A percentile compares a stretch with the other conserved stretches of the same genome.
phyloP scores from a whole-genome alignment of 345 rosid genomes.

The Aquilaria yunnanensis region DNA sequence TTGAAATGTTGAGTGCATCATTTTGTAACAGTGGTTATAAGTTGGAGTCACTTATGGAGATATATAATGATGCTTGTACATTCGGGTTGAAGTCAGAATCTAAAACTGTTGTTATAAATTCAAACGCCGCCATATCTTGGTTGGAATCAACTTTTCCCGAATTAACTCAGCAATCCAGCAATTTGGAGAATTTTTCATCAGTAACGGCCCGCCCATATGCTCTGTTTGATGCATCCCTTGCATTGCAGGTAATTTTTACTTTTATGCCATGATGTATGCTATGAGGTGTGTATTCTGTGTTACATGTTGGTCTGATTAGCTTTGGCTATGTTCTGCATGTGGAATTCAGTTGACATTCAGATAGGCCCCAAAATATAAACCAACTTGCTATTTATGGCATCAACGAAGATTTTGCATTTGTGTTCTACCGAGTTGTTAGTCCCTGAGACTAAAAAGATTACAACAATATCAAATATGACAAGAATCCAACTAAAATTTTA shows the following conservation, averaged over 20 bases:
- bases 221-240: slow-evolving; percentile 75
- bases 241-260: slow-evolving; percentile 64
- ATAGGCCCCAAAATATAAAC: too few species aligned
- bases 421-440: too few species aligned
- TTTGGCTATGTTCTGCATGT: neutral
- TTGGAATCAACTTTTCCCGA: slow-evolving; percentile 91
- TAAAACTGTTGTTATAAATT: slow-evolving; percentile 57
- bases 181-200: slow-evolving; percentile 34
- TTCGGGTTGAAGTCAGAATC: slow-evolving; percentile 66
- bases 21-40: slow-evolving; percentile 56
- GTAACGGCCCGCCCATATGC: slow-evolving; percentile 72
- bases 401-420: too few species aligned
- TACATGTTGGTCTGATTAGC: neutral
- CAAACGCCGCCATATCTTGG: slow-evolving; percentile 84
- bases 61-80: slow-evolving; percentile 72
- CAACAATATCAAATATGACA: too few species aligned
- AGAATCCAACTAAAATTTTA: too few species aligned
- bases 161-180: slow-evolving; percentile 45
- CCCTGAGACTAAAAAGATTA: too few species aligned
- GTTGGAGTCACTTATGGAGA: slow-evolving; percentile 81
- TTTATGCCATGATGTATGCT: slow-evolving; percentile 7
- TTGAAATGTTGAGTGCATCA: slow-evolving; percentile 16
- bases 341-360: neutral
- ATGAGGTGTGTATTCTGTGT: slow-evolving; percentile 1
- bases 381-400: too few species aligned